Conservation (phyloP, 1,284 basidiomycete genomes). For the Apiotrichum porosum region DNA sequence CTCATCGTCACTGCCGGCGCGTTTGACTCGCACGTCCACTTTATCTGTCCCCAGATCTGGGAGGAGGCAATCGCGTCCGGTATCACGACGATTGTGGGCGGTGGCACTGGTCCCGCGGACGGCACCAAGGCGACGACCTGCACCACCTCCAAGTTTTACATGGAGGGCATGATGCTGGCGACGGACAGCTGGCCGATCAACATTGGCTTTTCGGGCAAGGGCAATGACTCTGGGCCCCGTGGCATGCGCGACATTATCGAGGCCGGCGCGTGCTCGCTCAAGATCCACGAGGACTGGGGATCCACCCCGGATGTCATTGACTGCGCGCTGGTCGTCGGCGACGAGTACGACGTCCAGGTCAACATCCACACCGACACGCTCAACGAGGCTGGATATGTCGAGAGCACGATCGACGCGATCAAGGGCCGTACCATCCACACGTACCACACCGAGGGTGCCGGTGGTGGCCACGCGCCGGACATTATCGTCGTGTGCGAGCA, state of each 20-base stretch:
- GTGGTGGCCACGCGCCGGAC: constrained; percentile 95
- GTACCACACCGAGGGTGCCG: constrained; percentile 94
- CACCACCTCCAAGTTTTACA: constrained; percentile 81
- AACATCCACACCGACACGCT: constrained; percentile 98
- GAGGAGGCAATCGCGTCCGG: constrained; percentile 55
- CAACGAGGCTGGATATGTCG: constrained; percentile 72
- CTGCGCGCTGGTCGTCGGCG: constrained; percentile 73
- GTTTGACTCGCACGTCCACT: constrained; percentile 87
- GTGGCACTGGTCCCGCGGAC: constrained; percentile 87
- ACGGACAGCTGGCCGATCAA: constrained; percentile 88
- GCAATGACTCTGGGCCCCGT: constrained; percentile 75
- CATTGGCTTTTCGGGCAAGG: constrained; percentile 88
- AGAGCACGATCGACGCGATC: constrained; percentile 84
- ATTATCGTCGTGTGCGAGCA: constrained; percentile 93
- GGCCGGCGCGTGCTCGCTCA: constrained; percentile 86
- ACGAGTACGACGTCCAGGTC: constrained; percentile 92
- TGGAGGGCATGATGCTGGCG: constrained; percentile 79
- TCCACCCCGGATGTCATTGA: constrained; percentile 80
- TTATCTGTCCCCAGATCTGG: constrained; percentile 87
- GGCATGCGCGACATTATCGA: constrained; percentile 74
- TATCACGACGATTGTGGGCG: constrained; percentile 84
- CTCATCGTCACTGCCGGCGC: constrained; percentile 90
- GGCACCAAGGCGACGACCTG: constrained; percentile 93
- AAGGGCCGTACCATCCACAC: constrained; percentile 91
- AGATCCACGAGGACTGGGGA: constrained; percentile 99